Percentiles rank a stretch among this genome's conserved stretches.
phyloP scores from a whole-genome alignment of 257 asterid species.

The Mentha longifolia region DNA sequence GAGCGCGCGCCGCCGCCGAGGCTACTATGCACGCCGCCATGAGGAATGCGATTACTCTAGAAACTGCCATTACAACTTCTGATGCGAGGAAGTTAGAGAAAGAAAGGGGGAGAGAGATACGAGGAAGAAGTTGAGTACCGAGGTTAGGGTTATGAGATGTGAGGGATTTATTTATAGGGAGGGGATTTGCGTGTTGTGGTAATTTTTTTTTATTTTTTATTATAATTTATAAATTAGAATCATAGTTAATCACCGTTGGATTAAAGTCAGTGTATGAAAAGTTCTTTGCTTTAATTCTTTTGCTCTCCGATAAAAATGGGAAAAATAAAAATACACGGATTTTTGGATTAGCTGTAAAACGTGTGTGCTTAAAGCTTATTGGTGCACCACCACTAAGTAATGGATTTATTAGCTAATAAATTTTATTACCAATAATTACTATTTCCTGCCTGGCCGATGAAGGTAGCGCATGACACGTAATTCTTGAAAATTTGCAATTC shows the following conservation, averaged over 20 bases:
- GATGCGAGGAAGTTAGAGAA: background rate
- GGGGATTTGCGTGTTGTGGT: no score
- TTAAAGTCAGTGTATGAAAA: background rate
- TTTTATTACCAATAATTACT: background rate
- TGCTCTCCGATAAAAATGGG: background rate
- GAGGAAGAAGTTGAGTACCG: background rate
- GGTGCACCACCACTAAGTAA: background rate
- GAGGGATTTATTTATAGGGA: background rate
- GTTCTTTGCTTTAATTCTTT: background rate
- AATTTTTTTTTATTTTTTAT: background rate
- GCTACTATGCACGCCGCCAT: conserved; percentile 2
- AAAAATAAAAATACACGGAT: background rate
- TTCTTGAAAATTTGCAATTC: no score
- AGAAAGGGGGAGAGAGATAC: background rate
- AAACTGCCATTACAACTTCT: conserved; percentile 29
- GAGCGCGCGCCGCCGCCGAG: conserved; percentile 23
- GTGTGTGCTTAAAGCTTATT: background rate
- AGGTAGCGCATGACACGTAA: no score
- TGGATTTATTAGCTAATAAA: background rate
- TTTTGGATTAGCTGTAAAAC: background rate
- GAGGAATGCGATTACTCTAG: conserved; percentile 4
- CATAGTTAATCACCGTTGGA: background rate
- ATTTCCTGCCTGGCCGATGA: no score
- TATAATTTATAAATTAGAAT: background rate
- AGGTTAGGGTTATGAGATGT: background rate